Evolutionary conservation across 495 filamentous ascomycete genomes (phyloP).

Genomic region (Tetracladium marchalianum): DNA sequence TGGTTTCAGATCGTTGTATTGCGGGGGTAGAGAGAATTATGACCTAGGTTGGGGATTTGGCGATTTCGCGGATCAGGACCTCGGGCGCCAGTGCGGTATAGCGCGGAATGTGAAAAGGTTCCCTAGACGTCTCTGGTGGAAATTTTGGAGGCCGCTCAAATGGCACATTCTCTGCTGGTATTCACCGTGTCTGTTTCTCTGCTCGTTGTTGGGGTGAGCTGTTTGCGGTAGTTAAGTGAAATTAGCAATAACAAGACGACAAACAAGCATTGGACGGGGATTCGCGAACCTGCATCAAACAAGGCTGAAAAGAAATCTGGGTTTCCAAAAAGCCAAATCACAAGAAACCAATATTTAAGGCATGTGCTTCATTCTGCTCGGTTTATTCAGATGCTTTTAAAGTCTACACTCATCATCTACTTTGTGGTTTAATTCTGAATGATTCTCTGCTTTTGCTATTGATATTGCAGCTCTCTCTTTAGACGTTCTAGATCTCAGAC

Average conservation of each 20-base stretch:
- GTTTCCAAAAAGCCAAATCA: too few species aligned
- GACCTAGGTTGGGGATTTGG: conserved; percentile 18
- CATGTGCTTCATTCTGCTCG: too few species aligned
- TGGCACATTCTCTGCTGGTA: conserved; percentile 9
- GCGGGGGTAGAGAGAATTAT: conserved; percentile 16
- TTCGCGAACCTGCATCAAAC: conserved; percentile 15
- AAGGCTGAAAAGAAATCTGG: conserved; percentile 14
- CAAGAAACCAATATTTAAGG: too few species aligned
- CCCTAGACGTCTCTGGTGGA: neutral
- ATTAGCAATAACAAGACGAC: conserved; percentile 20
- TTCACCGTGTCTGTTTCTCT: neutral
- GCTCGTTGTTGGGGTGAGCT: neutral
- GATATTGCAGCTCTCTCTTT: neutral
- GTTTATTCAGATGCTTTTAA: too few species aligned
- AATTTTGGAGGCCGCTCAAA: conserved; percentile 2
- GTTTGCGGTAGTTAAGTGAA: conserved; percentile 13
- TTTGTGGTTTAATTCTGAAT: too few species aligned
- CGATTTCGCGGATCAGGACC: conserved; percentile 6
- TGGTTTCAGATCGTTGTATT: conserved; percentile 18
- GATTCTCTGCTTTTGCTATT: too few species aligned
- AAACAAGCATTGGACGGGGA: conserved; percentile 17
- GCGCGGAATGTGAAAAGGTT: too few species aligned
- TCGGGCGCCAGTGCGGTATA: conserved; percentile 4
- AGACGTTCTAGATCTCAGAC: neutral
- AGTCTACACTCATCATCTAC: too few species aligned